Evolutionary conservation across 139 green algal genomes (phyloP), one percentile per base, ranked within the genome.

Genomic region (Bryopsis sp.): DNA sequence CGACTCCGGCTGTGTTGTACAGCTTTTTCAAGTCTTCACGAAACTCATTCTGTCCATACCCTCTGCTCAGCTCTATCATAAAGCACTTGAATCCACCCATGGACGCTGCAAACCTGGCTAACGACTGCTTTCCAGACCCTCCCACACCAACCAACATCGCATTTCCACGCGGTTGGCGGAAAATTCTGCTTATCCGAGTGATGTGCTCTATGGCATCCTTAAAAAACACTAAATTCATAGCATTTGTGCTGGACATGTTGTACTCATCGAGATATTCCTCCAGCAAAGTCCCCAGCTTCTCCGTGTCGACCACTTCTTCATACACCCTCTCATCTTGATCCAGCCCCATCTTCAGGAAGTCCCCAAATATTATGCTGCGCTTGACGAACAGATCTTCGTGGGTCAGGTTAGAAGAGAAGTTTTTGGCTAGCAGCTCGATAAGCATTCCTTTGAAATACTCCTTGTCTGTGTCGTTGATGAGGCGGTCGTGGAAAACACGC

Each of bases 91-190:
- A 88, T 43, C 82, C 79, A 36, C 78, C 74, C 66, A 90, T 87
- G 75, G 82, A 85, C 7, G 76, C 68, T 11, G 86, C 88, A 78
- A 94, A 92, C 48, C 84, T 81, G 6, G 89, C 91, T 37, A 93
- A 72, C 50, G 71, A 85, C 68, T 82, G 79, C 79, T 92, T 94
- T 69, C 89, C 89, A 48, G 57, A 79, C 59, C 89, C 89, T 35
- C 89, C 89, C 33, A 94, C 89, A 47, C 89, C 89, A 37, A 96
- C 79, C 36, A 96, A 77, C 84, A 96, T 86, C 7, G 85, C 88
- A 71, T 94, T 91, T 67, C 89, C 89, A 32, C 85, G 74, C 6
- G 88, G 88, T 78, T 92, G 84, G 48, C 82, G 78, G 67, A 96
- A 79, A 37, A 96, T 80, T 64, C 89, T 81, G 4, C 71, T 58